These are phyloP conservation scores for Alisma plantagoaquatica DNA, from an alignment of 106 monocot species.

Conservation along the genomic window DNA sequence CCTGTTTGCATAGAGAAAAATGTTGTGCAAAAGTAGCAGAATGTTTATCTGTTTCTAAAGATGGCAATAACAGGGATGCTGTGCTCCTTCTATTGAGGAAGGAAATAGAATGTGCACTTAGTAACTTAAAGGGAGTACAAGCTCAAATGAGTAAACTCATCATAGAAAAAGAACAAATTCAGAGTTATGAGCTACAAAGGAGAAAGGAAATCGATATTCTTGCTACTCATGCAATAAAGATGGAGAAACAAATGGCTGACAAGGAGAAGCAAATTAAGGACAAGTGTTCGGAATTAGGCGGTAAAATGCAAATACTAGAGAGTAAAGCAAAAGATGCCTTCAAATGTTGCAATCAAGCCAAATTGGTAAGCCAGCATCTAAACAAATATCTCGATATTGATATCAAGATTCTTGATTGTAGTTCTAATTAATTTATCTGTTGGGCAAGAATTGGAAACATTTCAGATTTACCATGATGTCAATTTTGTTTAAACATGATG, in stretches of 20 bases:
- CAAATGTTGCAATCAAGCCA: conserved; percentile 27
- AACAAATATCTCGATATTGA: no score
- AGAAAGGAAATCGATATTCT: conserved; percentile 25
- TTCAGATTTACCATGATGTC: no score
- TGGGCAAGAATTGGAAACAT: no score
- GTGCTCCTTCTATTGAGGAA: conserved; percentile 30
- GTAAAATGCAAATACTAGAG: conserved; percentile 27
- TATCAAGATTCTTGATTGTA: no score
- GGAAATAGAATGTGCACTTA: conserved; percentile 45
- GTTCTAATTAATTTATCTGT: no score
- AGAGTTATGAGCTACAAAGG: conserved; percentile 30
- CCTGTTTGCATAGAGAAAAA: no score
- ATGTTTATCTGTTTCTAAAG: no score
- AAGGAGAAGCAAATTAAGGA: conserved; percentile 39
- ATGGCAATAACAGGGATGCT: conserved; percentile 14
- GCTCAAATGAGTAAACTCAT: conserved; percentile 37
- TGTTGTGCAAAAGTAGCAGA: no score
- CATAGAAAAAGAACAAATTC: conserved; percentile 32
- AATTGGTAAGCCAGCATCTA: conserved; percentile 80
- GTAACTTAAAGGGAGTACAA: conserved; percentile 30
- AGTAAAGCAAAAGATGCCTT: conserved; percentile 19
- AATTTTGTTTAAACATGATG: no score
- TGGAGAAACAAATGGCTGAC: conserved; percentile 33
- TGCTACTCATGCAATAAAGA: conserved; percentile 24
- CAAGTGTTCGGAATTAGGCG: conserved; percentile 26